A percentile compares a stretch with the other conserved stretches of the same genome.
phyloP scores from a whole-genome alignment of 345 rosid species.

The Pseudoturritis turrita region DNA sequence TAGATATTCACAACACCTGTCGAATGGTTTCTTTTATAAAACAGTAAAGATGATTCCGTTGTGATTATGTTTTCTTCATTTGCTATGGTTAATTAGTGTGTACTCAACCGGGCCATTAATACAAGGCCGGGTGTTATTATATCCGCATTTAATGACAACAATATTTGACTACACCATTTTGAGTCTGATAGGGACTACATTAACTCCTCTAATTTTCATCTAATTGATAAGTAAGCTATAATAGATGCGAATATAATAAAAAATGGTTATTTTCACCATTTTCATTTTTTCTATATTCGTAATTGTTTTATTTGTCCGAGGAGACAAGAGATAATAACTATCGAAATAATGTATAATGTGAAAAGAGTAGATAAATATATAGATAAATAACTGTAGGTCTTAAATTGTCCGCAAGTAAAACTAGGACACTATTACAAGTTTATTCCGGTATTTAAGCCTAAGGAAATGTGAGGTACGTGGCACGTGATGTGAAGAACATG shows the following conservation, averaged over 20 bases:
- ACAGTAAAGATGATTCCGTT: neutral
- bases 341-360: neutral
- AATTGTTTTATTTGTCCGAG: neutral
- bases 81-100: conserved; percentile 1
- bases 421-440: neutral
- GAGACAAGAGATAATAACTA: neutral
- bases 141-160: neutral
- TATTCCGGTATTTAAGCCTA: conserved; percentile 17
- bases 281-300: neutral
- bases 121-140: neutral
- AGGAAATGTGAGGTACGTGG: conserved; percentile 14
- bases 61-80: neutral
- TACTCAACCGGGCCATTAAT: conserved; percentile 4
- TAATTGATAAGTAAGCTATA: neutral
- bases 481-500: conserved; percentile 28
- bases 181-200: neutral
- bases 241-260: neutral
- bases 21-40: neutral
- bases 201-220: neutral
- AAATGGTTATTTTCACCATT: neutral
- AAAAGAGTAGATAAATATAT: neutral
- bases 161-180: neutral
- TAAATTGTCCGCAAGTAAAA: neutral
- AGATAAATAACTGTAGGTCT: neutral
- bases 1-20: neutral